These are phyloP conservation scores for Diddensiella caesifluorescens DNA, from an alignment of 805 yeast species.

Conservation along the genomic window DNA sequence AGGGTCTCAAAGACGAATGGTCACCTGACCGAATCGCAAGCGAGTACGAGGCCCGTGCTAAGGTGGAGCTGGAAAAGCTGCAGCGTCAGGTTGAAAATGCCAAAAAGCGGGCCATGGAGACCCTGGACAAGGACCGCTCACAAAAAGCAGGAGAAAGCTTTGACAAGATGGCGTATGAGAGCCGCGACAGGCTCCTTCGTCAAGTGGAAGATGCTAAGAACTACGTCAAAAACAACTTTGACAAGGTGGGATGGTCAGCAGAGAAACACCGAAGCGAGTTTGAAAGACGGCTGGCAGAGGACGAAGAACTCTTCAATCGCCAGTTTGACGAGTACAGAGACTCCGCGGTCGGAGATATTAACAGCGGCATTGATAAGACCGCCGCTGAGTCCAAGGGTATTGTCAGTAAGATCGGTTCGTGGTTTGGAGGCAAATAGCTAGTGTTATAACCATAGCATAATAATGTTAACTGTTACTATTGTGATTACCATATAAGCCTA, in stretches of 20 bases:
- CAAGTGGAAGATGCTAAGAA: conserved; percentile 2
- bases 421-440: conserved; percentile 5
- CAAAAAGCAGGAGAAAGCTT: conserved; percentile 9
- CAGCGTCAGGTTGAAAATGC: conserved; percentile 13
- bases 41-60: conserved; percentile 10
- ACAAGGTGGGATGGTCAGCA: conserved; percentile 4
- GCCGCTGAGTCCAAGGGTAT: conserved; percentile 10
- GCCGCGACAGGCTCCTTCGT: conserved; percentile 2
- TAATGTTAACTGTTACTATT: background rate
- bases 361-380: conserved; percentile 14
- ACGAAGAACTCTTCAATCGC: background rate
- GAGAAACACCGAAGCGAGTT: background rate
- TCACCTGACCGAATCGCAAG: conserved; percentile 6
- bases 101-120: conserved; percentile 9
- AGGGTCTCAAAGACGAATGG: conserved; percentile 7
- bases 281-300: conserved; percentile 3
- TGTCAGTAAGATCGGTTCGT: conserved; percentile 5
- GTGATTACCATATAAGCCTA: background rate
- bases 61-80: conserved; percentile 10
- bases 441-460: background rate
- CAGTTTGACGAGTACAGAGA: conserved; percentile 1
- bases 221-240: conserved; percentile 1
- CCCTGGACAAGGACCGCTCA: conserved; percentile 8
- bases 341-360: conserved; percentile 3
- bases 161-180: conserved; percentile 12